Evolutionary conservation across 345 rosid species (phyloP).

Genomic region (Pelargonium nanum): DNA sequence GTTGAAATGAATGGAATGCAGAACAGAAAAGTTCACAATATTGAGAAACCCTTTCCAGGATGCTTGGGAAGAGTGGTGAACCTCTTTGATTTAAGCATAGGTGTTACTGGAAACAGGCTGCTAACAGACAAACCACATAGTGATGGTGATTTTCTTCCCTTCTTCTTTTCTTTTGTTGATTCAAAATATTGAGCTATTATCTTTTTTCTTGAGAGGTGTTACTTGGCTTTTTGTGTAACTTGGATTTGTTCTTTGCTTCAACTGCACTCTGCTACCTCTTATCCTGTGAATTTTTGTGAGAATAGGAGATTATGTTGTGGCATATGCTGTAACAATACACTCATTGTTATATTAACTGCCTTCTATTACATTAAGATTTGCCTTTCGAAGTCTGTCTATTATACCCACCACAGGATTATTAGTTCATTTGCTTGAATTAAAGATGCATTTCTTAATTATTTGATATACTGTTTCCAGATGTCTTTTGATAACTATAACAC

Average conservation of each 20-base stretch:
- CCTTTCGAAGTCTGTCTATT: not conserved
- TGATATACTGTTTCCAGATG: not conserved
- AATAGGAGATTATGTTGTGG: too few species aligned
- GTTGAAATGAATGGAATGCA: slow-evolving; percentile 48
- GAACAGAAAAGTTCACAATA: slow-evolving; percentile 33
- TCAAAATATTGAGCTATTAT: not conserved
- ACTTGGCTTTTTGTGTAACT: too few species aligned
- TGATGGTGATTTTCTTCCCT: slow-evolving; percentile 40
- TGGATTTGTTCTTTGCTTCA: too few species aligned
- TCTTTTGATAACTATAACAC: too few species aligned
- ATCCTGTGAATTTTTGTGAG: too few species aligned
- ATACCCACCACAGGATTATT: not conserved
- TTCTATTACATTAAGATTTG: too few species aligned
- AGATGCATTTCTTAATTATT: not conserved
- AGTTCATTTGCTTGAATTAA: not conserved
- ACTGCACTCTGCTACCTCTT: too few species aligned
- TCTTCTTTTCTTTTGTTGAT: slow-evolving; percentile 1
- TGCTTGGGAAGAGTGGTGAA: slow-evolving; percentile 50
- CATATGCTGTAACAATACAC: too few species aligned
- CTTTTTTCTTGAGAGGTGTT: not conserved
- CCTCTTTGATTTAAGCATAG: slow-evolving; percentile 57
- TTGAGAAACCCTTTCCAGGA: slow-evolving; percentile 58
- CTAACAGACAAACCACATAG: slow-evolving; percentile 39
- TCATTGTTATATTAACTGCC: too few species aligned
- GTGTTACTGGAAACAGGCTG: slow-evolving; percentile 39